Percentiles rank a stretch among this genome's conserved stretches.
Conservation (phyloP, 495 filamentous ascomycete species). For the Oidiodendron maius region DNA sequence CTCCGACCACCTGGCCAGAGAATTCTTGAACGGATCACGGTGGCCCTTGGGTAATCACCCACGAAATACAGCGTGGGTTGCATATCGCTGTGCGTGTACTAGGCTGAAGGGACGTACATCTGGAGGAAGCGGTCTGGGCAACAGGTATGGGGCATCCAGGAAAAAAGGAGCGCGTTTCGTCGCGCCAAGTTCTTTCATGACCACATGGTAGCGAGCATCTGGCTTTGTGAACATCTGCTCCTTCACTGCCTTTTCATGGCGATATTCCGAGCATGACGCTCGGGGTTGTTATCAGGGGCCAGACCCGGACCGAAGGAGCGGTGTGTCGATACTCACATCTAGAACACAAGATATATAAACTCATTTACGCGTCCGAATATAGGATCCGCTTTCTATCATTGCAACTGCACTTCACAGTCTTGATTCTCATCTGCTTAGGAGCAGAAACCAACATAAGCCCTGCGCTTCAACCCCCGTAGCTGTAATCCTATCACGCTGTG, state of each 20-base stretch:
- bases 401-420: too few species aligned
- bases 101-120: constrained; percentile 28
- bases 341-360: too few species aligned
- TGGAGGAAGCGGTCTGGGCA: constrained; percentile 25
- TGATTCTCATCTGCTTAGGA: too few species aligned
- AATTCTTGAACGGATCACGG: too few species aligned
- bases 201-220: constrained; percentile 1
- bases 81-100: constrained; percentile 32
- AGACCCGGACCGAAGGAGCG: constrained; percentile 19
- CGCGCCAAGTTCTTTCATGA: constrained; percentile 4
- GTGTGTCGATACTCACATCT: too few species aligned
- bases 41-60: constrained; percentile 26
- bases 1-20: constrained; percentile 21
- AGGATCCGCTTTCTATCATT: too few species aligned
- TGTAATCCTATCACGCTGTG: too few species aligned
- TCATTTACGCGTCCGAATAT: too few species aligned
- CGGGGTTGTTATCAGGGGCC: constrained; percentile 10
- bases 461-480: too few species aligned
- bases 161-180: not conserved
- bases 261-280: constrained; percentile 7
- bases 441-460: too few species aligned
- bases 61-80: constrained; percentile 26
- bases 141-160: constrained; percentile 24
- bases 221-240: constrained; percentile 5
- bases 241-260: constrained; percentile 11